Conservation (phyloP, 257 asterid genomes). For the Leptodermis oblonga region DNA sequence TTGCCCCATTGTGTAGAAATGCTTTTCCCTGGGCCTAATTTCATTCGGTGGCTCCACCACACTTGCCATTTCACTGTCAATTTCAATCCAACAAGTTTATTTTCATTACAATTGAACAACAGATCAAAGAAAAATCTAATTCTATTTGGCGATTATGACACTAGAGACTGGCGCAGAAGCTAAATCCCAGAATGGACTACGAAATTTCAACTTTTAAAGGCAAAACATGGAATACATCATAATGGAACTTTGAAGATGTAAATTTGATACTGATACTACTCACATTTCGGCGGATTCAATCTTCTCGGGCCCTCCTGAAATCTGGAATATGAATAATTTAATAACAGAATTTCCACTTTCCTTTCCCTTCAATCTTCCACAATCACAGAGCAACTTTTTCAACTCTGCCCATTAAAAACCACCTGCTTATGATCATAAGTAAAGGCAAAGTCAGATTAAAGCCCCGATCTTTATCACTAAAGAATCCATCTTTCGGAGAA, state of each 20-base stretch:
- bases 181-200: neutral
- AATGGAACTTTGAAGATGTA: conserved; percentile 5
- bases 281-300: conserved; percentile 25
- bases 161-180: neutral
- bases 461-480: conserved; percentile 15
- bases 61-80: conserved; percentile 31
- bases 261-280: conserved; percentile 7
- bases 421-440: conserved; percentile 23
- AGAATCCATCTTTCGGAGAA: neutral
- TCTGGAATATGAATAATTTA: conserved; percentile 16
- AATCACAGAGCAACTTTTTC: conserved; percentile 16
- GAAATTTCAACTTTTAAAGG: neutral
- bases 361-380: conserved; percentile 39
- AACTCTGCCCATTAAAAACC: conserved; percentile 24
- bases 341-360: conserved; percentile 26
- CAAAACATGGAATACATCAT: neutral
- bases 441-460: conserved; percentile 26
- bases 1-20: conserved; percentile 41
- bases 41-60: conserved; percentile 32
- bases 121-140: neutral
- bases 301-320: conserved; percentile 12
- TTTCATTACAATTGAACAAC: neutral
- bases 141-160: neutral
- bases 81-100: conserved; percentile 7
- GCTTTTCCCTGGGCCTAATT: conserved; percentile 34